These are phyloP conservation scores for Tetradesmus obliquus DNA, from an alignment of 139 green algal genomes.

Conservation along the genomic window DNA sequence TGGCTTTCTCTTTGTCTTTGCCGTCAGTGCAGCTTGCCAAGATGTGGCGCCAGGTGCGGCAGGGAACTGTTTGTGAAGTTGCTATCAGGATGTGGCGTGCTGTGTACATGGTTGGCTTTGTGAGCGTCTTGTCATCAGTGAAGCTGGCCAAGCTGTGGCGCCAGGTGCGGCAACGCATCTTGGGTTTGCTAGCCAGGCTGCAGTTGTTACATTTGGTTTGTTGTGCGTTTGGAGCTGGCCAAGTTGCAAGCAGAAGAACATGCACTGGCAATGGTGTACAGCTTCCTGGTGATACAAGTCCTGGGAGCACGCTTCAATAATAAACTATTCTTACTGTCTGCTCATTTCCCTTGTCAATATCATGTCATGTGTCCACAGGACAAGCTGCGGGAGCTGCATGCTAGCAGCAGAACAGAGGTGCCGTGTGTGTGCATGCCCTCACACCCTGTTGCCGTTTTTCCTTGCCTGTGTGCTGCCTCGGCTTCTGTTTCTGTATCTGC, in stretches of 20 bases:
- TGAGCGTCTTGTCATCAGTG: slow-evolving; percentile 60
- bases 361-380: neutral
- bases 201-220: too few relatives aligned
- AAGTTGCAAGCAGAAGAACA: too few relatives aligned
- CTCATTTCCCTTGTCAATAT: neutral
- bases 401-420: slow-evolving; percentile 70
- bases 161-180: slow-evolving; percentile 67
- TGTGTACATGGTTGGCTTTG: too few relatives aligned
- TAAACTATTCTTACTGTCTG: neutral
- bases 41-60: slow-evolving; percentile 83
- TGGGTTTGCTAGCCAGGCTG: too few relatives aligned
- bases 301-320: too few relatives aligned
- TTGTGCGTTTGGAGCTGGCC: too few relatives aligned
- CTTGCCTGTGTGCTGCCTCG: neutral
- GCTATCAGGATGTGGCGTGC: too few relatives aligned
- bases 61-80: neutral
- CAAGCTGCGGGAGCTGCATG: slow-evolving; percentile 9
- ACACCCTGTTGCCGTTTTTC: neutral
- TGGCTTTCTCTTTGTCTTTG: too few relatives aligned
- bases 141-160: slow-evolving; percentile 94
- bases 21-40: slow-evolving; percentile 91
- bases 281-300: too few relatives aligned
- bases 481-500: neutral
- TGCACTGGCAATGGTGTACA: too few relatives aligned
- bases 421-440: neutral